Conservation (phyloP, 2,329 filamentous ascomycete genomes). For the Colletotrichum australisinense region DNA sequence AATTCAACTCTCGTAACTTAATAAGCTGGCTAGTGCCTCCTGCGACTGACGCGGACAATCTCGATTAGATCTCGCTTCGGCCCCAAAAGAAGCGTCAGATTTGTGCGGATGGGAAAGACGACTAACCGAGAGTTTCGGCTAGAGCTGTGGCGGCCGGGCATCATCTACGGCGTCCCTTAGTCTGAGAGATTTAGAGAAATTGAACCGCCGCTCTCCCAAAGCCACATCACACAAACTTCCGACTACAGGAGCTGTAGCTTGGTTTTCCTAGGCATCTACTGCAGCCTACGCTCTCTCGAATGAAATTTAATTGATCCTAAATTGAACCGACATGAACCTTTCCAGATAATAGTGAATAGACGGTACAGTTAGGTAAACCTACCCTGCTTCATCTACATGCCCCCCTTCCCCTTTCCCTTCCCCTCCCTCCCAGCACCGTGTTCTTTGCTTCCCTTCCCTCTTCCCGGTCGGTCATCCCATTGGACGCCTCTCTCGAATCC, state of each 20-base stretch:
- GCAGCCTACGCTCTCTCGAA: neutral
- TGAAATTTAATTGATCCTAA: neutral
- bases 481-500: constrained; percentile 29
- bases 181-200: neutral
- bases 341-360: neutral
- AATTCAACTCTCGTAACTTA: constrained; percentile 7
- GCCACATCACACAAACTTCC: neutral
- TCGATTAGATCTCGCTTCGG: constrained; percentile 18
- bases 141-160: constrained; percentile 11
- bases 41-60: constrained; percentile 6
- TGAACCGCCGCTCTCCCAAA: constrained; percentile 1
- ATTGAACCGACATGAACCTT: constrained; percentile 18
- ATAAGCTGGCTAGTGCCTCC: neutral
- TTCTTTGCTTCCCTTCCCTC: neutral
- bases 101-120: constrained; percentile 17
- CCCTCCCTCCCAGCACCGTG: neutral
- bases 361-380: neutral
- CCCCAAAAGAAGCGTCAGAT: constrained; percentile 1
- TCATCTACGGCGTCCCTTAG: neutral
- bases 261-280: neutral
- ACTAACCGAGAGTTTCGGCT: constrained; percentile 26
- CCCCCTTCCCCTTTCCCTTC: neutral
- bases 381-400: neutral
- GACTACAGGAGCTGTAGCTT: neutral
- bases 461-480: constrained; percentile 24